Base-by-base conservation (phyloP, 164 flowering plant species). In the Berberis vulgaris region DNA sequence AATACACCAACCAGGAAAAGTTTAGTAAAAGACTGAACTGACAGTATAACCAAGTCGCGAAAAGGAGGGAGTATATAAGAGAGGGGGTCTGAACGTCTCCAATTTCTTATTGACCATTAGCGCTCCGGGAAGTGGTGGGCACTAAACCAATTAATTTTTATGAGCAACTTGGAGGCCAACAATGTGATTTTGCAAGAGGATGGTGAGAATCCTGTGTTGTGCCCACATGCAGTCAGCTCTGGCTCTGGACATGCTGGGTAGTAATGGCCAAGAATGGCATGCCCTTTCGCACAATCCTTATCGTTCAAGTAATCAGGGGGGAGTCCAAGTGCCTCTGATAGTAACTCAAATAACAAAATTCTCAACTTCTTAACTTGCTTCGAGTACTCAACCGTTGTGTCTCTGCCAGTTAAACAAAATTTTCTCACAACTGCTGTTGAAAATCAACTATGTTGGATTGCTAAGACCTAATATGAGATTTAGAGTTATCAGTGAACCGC, bases 281-380 rank as follows among this genome's bases (percentile, higher is more conserved):
- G 45, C 0, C 49, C n/a, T 26, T 59, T 43, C 7, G 7, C 62
- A 43, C 49, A 43, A 9, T 44, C 45, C 38, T 38, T 59, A 7
- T 44, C 46, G 26, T 59, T 11, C 7, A 59, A 11, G 7, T 43
- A 43, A 8, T 59, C 45, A 43, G 40, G 3, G 44, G 12, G 43
- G 9, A 59, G 38, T 7, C 62, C 62, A 59, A 59, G 62, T 41
- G 62, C 62, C 62, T 59, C 62, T 59, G 62, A 59, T 59, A 59
- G 7, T 43, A 59, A 59, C 62, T 43, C 62, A 5, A 59, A 59
- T 39, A 59, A 1, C n/a, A 43, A 5, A 1, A 6, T 6, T 43
- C 49, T 49, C 7, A 59, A 41, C 9, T 9, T 59, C 5, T 4
- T 43, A 2, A 44, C 62, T 1, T 59, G 62, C 62, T 59, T 11